Conservation (phyloP, 495 filamentous ascomycete genomes). For the Xylaria grammica region DNA sequence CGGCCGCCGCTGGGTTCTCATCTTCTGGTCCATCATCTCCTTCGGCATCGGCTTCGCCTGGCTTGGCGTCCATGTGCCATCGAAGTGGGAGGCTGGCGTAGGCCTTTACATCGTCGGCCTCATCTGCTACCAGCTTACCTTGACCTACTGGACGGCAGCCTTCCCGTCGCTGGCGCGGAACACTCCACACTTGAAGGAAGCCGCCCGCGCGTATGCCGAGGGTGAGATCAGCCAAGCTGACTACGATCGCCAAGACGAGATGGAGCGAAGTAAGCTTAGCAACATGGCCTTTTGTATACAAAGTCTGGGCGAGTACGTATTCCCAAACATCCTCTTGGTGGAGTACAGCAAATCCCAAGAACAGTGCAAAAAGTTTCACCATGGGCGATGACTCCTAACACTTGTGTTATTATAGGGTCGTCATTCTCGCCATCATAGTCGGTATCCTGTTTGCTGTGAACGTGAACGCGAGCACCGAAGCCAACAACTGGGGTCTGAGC, state of each 20-base stretch:
- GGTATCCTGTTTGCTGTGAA: conserved; percentile 66
- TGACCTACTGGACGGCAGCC: conserved; percentile 72
- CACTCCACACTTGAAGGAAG: conserved; percentile 57
- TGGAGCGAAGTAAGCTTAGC: conserved; percentile 64
- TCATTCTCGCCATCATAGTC: conserved; percentile 66
- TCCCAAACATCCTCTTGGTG: not conserved
- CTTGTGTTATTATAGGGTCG: conserved; percentile 34
- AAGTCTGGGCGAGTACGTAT: conserved; percentile 53
- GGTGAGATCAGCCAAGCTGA: conserved; percentile 62
- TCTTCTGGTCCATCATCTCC: conserved; percentile 60
- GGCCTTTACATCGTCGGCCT: conserved; percentile 67
- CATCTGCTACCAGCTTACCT: conserved; percentile 68
- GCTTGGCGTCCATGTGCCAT: conserved; percentile 62
- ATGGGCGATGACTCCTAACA: not conserved
- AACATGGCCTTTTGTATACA: conserved; percentile 69
- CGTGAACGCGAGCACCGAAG: conserved; percentile 60
- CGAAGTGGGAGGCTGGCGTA: conserved; percentile 61
- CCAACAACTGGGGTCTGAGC: conserved; percentile 70
- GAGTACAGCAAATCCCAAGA: no score
- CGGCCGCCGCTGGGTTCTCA: conserved; percentile 66
- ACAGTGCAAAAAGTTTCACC: no score
- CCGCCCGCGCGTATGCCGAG: conserved; percentile 55
- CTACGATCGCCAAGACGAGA: conserved; percentile 65
- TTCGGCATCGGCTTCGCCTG: conserved; percentile 68
- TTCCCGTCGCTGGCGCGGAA: conserved; percentile 68